Percentiles rank a stretch among this genome's conserved stretches.
phyloP scores from a whole-genome alignment of 2,329 filamentous ascomycete species.

The Grosmannia serpens region DNA sequence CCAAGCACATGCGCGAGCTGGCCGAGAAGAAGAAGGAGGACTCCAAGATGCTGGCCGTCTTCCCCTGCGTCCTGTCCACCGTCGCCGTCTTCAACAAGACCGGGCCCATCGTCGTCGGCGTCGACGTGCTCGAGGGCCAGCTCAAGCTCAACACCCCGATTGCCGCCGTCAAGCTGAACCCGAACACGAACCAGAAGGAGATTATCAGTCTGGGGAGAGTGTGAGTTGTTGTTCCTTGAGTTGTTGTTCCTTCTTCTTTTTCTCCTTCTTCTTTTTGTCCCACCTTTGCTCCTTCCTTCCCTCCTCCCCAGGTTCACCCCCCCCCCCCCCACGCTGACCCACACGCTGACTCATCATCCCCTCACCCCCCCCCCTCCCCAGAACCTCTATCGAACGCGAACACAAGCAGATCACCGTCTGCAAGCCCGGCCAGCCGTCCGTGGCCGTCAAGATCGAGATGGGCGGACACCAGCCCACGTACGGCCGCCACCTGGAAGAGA shows the following conservation, averaged over 20 bases:
- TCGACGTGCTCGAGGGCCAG: constrained; percentile 87
- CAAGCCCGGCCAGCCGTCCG: constrained; percentile 95
- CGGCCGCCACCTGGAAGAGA: constrained; percentile 88
- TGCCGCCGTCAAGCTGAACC: constrained; percentile 71
- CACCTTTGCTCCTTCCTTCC: not conserved
- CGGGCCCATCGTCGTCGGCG: constrained; percentile 83
- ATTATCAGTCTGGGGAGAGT: constrained; percentile 81
- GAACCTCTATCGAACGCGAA: constrained; percentile 92
- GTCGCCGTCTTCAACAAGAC: constrained; percentile 99
- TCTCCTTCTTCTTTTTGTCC: not conserved
- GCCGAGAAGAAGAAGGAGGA: constrained; percentile 92
- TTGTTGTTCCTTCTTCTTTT: too few relatives aligned
- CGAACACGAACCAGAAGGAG: constrained; percentile 71
- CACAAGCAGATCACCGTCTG: constrained; percentile 88
- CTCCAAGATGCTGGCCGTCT: constrained; percentile 88
- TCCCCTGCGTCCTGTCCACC: constrained; percentile 80
- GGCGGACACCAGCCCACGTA: constrained; percentile 86
- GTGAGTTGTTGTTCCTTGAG: too few relatives aligned
- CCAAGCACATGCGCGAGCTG: constrained; percentile 81
- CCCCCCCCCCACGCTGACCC: too few relatives aligned
- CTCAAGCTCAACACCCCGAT: constrained; percentile 83
- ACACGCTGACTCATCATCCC: not conserved
- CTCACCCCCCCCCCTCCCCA: constrained; percentile 23
- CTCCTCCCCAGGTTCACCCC: too few relatives aligned
- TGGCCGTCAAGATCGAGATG: constrained; percentile 95